Base-by-base conservation (phyloP, 1,284 basidiomycete species). In the Baeospora myosura region DNA sequence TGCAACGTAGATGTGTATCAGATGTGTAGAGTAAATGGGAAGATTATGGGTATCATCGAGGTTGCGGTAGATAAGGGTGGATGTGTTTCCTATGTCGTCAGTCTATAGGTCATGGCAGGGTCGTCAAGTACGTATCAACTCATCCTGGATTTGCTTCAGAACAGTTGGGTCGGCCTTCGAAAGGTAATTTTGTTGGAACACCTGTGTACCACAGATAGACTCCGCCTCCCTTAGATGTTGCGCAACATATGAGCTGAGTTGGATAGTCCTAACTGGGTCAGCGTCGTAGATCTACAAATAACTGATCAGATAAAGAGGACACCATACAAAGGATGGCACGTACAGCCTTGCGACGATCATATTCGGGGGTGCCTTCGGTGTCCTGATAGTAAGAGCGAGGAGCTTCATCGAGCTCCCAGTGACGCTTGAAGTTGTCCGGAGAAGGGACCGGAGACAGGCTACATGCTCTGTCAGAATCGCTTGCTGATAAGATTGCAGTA, bases 301-400 rank as follows among this genome's bases (percentile, higher is more conserved):
- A 28, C 45, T 12, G 10, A 38, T 52, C 16, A 20, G 28, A 48
- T 30, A 14, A 45, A 38, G 24, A 26, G 34, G 32, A 22, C 21
- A 4, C 14, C 28, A 39, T 10, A 16, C 40, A 39, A 24, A 37
- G 33, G 29, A 12, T 29, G 18, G 41, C 1, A 61, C 72, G 33
- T 59, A 88, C 87, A 46, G 64, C 61, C 66, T 76, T 76, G 34
- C 86, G 74, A 35, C 87, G 80, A 23, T 69, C 66, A 52, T 81
- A 80, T 56, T 90, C 87, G 5, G 74, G 63, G 0, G 81, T 86
- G 3, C 70, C 77, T 58, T 83, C 71, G 6, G 74, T 71, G 12
- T 68, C 69, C 28, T 73, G 68, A 52, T 74, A 82, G 50, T 74
- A 81, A 2, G 70, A 63, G 5, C 58, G 52, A 2, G 81, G 79